Evolutionary conservation across 495 filamentous ascomycete genomes (phyloP), one percentile per base, ranked within the genome.

Genomic region (Xylaria flabelliformis): DNA sequence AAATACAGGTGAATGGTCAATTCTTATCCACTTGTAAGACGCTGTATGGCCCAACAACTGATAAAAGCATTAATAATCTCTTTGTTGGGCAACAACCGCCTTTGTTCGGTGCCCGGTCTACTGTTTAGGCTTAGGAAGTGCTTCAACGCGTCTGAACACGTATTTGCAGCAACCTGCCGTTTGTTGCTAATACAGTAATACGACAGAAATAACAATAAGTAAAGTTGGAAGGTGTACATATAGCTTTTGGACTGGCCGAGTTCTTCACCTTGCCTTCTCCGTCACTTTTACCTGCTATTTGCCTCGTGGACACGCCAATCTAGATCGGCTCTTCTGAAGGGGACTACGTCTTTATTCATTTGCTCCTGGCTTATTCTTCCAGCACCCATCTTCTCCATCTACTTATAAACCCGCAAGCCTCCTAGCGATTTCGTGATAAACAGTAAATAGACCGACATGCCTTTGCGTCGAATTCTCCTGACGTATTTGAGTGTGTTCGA

Each of bases 401-500:
- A 7, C 44, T 17, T 17, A 32, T 1, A 32, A 0, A 53, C 15
- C 6, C 17, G 29, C 29, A 17, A 9, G 1, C 4, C 2, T 7
- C 10, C 21, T 26, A 2, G 15, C 26, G 26, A 65, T 34, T 7
- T 51, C 29, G 39, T 9, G 46, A 36, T 21, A 21, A 32, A 8
- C 26, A 17, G 13, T n/a, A 7, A 24, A 21, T 51, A 15, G 19
- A 21, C 36, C 65, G 19, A 55, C n/a, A 67, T 67, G 65, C 29
- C 65, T 2, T 36, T 56, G 19, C 65, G 50, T 9, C 50, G 65
- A n/a, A 56, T 67, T 12, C 24, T 67, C 48, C 34, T 67, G 21
- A 67, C 65, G 4, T 67, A 67, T 36, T 24, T 67, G 12, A 67
- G 65, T 29, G 50, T 67, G 19, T 67, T 67, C 21, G 32, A 67